These are phyloP conservation scores for Tulasnella sp. DNA, from an alignment of 768 basidiomycete species.

Conservation along the genomic window DNA sequence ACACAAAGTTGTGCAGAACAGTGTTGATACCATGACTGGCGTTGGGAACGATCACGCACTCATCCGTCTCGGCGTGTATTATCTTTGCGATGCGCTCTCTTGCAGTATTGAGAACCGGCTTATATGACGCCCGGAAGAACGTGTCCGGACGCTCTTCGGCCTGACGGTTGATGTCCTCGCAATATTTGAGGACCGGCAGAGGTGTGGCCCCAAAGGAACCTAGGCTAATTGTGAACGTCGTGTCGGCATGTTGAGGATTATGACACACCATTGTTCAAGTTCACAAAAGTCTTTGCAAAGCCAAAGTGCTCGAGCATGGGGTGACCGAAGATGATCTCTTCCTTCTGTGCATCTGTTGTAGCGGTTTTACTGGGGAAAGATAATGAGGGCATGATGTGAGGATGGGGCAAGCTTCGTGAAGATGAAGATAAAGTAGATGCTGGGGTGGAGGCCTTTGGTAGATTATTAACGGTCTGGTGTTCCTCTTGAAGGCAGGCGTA, in stretches of 20 bases:
- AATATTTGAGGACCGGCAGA: slow-evolving; percentile 24
- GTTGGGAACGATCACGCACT: slow-evolving; percentile 38
- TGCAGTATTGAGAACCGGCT: slow-evolving; percentile 23
- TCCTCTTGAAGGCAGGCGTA: no score
- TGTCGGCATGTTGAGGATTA: neutral
- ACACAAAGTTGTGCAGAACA: slow-evolving; percentile 52
- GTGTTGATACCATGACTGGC: slow-evolving; percentile 55
- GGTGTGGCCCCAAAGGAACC: slow-evolving; percentile 29
- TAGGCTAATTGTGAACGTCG: neutral
- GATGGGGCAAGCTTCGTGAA: no score
- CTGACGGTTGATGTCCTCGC: slow-evolving; percentile 22
- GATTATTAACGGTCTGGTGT: no score
- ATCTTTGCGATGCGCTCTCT: slow-evolving; percentile 24
- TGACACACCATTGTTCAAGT: slow-evolving; percentile 28
- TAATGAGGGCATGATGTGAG: no score
- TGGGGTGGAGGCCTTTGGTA: no score
- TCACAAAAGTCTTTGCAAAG: slow-evolving; percentile 27
- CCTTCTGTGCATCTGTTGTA: neutral
- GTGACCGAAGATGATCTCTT: slow-evolving; percentile 25
- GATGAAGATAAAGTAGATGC: no score
- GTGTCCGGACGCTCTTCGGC: slow-evolving; percentile 27
- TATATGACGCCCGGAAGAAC: slow-evolving; percentile 26
- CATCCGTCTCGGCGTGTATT: slow-evolving; percentile 25
- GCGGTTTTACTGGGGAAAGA: neutral
- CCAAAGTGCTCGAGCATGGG: slow-evolving; percentile 26